Evolutionary conservation across 2,329 filamentous ascomycete genomes (phyloP).

Genomic region (Fusarium citri): DNA sequence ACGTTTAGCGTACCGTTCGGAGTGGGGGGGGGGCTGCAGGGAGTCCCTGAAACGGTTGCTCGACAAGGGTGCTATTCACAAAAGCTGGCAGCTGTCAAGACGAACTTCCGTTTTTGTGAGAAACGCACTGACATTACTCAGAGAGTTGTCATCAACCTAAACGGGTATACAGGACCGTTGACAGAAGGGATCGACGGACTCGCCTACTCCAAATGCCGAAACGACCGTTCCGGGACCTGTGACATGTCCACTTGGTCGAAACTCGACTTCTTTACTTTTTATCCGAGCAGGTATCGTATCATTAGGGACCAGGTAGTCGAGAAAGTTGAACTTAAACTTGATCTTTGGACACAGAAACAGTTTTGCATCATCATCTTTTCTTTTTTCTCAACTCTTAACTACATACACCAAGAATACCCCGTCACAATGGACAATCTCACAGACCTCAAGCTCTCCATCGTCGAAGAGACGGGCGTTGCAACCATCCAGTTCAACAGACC

Average conservation of each 20-base stretch:
- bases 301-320: too few relatives aligned
- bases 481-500: slow-evolving; percentile 34
- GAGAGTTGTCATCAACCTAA: slow-evolving; percentile 23
- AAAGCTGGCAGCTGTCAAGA: neutral
- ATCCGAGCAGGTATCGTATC: too few relatives aligned
- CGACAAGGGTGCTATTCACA: neutral
- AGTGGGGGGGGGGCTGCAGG: slow-evolving; percentile 6
- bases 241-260: slow-evolving; percentile 21
- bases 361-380: neutral
- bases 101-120: slow-evolving; percentile 1
- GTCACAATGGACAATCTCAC: slow-evolving; percentile 25
- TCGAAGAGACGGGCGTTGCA: slow-evolving; percentile 13
- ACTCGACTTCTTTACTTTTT: neutral
- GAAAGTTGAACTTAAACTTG: slow-evolving; percentile 13
- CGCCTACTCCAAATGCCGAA: slow-evolving; percentile 23
- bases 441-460: slow-evolving; percentile 18
- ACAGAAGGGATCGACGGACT: neutral
- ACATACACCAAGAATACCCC: neutral
- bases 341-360: neutral
- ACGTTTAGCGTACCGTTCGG: slow-evolving; percentile 6
- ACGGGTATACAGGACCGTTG: slow-evolving; percentile 6
- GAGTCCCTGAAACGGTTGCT: slow-evolving; percentile 10
- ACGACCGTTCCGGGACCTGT: slow-evolving; percentile 13
- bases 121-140: slow-evolving; percentile 11
- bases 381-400: neutral